Evolutionary conservation across 2,329 filamentous ascomycete species (phyloP).

Genomic region (Fusarium sambucinum): DNA sequence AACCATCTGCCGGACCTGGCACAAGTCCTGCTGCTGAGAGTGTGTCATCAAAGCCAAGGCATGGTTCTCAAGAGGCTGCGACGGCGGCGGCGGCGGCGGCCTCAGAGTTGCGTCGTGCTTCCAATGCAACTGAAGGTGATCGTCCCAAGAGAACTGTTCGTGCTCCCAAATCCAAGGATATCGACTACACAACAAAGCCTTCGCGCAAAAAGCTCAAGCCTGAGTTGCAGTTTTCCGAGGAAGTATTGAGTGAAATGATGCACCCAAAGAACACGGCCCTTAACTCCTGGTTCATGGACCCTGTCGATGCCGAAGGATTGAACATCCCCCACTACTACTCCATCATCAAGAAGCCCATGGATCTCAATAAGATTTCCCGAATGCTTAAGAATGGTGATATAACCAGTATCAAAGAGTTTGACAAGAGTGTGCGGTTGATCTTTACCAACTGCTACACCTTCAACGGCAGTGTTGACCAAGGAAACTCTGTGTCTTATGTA

Average conservation of each 20-base stretch:
- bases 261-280: slow-evolving; percentile 76
- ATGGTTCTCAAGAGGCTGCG: slow-evolving; percentile 36
- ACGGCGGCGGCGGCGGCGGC: slow-evolving; percentile 20
- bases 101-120: slow-evolving; percentile 75
- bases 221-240: slow-evolving; percentile 90
- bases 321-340: slow-evolving; percentile 95
- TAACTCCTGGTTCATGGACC: slow-evolving; percentile 80
- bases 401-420: slow-evolving; percentile 84
- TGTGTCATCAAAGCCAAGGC: slow-evolving; percentile 36
- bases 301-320: slow-evolving; percentile 93
- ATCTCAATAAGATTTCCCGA: slow-evolving; percentile 81
- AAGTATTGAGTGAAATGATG: slow-evolving; percentile 81
- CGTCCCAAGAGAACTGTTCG: slow-evolving; percentile 95
- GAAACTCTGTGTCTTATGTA: slow-evolving; percentile 77
- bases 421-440: slow-evolving; percentile 84
- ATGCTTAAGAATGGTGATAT: slow-evolving; percentile 86
- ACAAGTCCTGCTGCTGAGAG: slow-evolving; percentile 48
- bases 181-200: slow-evolving; percentile 81
- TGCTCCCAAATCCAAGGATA: slow-evolving; percentile 87
- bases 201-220: slow-evolving; percentile 91
- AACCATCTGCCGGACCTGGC: slow-evolving; percentile 50
- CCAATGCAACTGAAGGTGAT: slow-evolving; percentile 78
- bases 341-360: slow-evolving; percentile 97
- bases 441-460: slow-evolving; percentile 93
- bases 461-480: slow-evolving; percentile 70